These are phyloP conservation scores for Flaveria linearis DNA, from an alignment of 129 eudicot genomes.

Conservation along the genomic window DNA sequence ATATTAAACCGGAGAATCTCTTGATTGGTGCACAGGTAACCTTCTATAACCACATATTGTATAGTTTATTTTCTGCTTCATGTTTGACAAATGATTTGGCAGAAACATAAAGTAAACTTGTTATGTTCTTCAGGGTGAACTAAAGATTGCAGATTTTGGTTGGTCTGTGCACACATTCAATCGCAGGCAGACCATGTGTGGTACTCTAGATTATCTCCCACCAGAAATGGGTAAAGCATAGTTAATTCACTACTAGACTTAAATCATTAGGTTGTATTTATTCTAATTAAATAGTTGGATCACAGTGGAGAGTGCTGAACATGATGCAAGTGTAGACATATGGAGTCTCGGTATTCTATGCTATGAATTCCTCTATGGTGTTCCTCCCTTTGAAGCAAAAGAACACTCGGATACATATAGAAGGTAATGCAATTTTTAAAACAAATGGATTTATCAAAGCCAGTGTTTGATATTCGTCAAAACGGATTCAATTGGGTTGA, in stretches of 20 bases:
- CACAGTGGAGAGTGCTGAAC: constrained; percentile 92
- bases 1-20: too few relatives aligned
- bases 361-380: constrained; percentile 87
- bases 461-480: not conserved
- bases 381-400: constrained; percentile 95
- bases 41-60: not conserved
- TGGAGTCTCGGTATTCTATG: constrained; percentile 97
- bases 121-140: constrained; percentile 65
- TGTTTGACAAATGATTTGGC: not conserved
- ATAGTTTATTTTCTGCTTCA: not conserved
- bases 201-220: constrained; percentile 94
- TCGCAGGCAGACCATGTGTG: constrained; percentile 92
- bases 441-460: not conserved
- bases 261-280: not conserved
- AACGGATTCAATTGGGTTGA: not conserved
- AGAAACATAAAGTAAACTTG: not conserved
- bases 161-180: constrained; percentile 96
- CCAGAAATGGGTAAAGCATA: constrained; percentile 89
- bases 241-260: not conserved
- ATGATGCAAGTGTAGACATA: constrained; percentile 92
- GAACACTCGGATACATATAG: constrained; percentile 93
- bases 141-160: constrained; percentile 96
- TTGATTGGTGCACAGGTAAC: too few relatives aligned
- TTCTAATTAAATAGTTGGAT: constrained; percentile 13
- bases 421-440: constrained; percentile 46